These are phyloP conservation scores for Flaveria sonorensis DNA, from an alignment of 129 eudicot genomes.

Conservation along the genomic window DNA sequence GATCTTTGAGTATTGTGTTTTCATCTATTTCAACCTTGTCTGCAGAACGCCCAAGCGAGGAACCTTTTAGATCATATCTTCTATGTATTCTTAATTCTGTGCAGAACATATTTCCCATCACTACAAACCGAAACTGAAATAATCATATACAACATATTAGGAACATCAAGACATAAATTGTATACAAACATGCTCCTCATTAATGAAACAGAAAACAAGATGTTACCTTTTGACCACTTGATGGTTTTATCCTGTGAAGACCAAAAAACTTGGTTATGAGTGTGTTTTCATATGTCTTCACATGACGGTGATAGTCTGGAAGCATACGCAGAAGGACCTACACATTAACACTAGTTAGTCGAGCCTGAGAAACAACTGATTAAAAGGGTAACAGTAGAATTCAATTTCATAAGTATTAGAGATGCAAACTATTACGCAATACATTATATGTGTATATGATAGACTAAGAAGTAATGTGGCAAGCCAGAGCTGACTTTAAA, in stretches of 20 bases:
- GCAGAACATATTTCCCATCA: slow-evolving; percentile 99
- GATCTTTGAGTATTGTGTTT: slow-evolving; percentile 92
- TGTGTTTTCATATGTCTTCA: slow-evolving; percentile 76
- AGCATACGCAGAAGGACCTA: slow-evolving; percentile 96
- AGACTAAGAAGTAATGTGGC: slow-evolving; percentile 8
- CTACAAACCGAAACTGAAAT: slow-evolving; percentile 92
- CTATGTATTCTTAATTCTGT: slow-evolving; percentile 96
- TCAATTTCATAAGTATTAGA: background rate
- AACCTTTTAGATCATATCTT: slow-evolving; percentile 90
- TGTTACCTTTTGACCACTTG: slow-evolving; percentile 93
- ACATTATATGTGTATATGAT: background rate
- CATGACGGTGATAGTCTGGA: slow-evolving; percentile 84
- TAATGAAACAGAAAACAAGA: background rate
- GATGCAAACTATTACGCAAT: background rate
- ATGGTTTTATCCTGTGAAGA: slow-evolving; percentile 86
- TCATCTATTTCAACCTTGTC: slow-evolving; percentile 90
- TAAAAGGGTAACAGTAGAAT: background rate
- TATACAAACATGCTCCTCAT: background rate
- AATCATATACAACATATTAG: slow-evolving; percentile 9
- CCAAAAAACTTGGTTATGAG: slow-evolving; percentile 94
- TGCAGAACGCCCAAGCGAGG: slow-evolving; percentile 90
- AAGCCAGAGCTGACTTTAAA: background rate
- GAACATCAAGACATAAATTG: background rate
- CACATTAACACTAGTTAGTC: slow-evolving; percentile 25
- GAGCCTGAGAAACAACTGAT: slow-evolving; percentile 6